A percentile compares a stretch with the other conserved stretches of the same genome.
These are phyloP conservation scores for Dalechampia spathulata DNA, from an alignment of 441 rosid genomes.

Conservation along the genomic window DNA sequence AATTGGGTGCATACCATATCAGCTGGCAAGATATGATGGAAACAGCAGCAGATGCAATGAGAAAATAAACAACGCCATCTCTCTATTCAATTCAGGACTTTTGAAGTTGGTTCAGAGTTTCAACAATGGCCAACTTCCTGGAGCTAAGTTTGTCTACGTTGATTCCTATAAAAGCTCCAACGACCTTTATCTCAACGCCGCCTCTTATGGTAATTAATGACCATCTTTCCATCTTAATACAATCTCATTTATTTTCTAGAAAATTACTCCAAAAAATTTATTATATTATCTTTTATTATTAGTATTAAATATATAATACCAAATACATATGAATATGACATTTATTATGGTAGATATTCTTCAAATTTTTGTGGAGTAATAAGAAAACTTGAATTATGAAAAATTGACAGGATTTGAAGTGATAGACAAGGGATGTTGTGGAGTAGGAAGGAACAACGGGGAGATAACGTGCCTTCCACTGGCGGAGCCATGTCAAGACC, in stretches of 20 bases:
- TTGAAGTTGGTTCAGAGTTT: slow-evolving; percentile 42
- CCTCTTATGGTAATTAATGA: slow-evolving; percentile 35
- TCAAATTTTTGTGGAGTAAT: too few species aligned
- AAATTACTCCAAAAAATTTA: too few species aligned
- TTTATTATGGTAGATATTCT: too few species aligned
- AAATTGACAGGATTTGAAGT: slow-evolving; percentile 63
- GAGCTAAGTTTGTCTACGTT: slow-evolving; percentile 66
- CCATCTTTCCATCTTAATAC: too few species aligned
- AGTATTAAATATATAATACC: too few species aligned
- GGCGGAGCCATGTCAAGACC: slow-evolving; percentile 52
- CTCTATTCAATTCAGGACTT: slow-evolving; percentile 59
- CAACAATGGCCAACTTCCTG: slow-evolving; percentile 56
- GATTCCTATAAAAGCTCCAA: slow-evolving; percentile 57
- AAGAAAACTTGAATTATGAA: too few species aligned
- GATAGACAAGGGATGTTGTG: slow-evolving; percentile 81
- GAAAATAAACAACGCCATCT: slow-evolving; percentile 54
- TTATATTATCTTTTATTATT: too few species aligned
- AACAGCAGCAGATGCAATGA: slow-evolving; percentile 65
- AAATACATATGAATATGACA: too few species aligned
- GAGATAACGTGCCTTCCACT: slow-evolving; percentile 83
- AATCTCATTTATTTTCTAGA: too few species aligned
- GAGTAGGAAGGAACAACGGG: slow-evolving; percentile 89
- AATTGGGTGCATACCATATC: slow-evolving; percentile 89
- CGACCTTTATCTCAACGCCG: slow-evolving; percentile 42
- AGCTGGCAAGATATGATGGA: slow-evolving; percentile 58